Evolutionary conservation across 176 grass and related monocot species (phyloP).

Genomic region (Alopecurus myosuroides): DNA sequence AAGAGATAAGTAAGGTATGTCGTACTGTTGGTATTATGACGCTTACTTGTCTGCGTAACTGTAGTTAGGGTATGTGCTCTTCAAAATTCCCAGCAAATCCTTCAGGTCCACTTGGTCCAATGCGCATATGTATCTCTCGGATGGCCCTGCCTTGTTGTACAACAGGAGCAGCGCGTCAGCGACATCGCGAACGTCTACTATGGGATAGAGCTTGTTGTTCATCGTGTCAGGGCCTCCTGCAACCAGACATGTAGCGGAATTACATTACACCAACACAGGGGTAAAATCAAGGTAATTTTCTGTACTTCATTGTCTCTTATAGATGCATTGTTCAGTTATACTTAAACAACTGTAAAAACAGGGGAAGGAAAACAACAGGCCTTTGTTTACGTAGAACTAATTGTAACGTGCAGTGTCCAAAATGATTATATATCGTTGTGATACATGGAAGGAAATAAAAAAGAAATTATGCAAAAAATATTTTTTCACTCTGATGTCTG

Average conservation of each 20-base stretch:
- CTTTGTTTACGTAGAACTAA: neutral
- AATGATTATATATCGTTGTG: neutral
- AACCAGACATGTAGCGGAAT: too few relatives aligned
- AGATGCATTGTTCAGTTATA: too few relatives aligned
- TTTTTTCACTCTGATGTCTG: neutral
- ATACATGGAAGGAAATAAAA: neutral
- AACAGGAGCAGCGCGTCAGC: neutral
- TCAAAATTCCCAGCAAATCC: neutral
- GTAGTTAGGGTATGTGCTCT: slow-evolving; percentile 19
- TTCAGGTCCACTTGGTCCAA: neutral
- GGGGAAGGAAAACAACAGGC: too few relatives aligned
- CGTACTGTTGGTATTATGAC: neutral
- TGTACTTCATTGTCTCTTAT: neutral
- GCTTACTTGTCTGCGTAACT: slow-evolving; percentile 23
- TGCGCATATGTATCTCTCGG: slow-evolving; percentile 20
- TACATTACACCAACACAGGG: too few relatives aligned
- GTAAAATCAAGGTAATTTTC: neutral
- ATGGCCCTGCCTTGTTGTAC: neutral
- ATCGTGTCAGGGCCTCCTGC: neutral
- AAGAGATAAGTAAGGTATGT: too few relatives aligned
- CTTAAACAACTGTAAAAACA: too few relatives aligned
- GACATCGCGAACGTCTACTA: slow-evolving; percentile 10
- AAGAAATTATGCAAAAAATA: neutral
- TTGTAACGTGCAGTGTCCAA: neutral
- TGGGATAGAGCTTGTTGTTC: neutral